These are phyloP conservation scores for Asterionellopsis glacialis DNA, from an alignment of 108 stramenopile genomes.

Conservation along the genomic window DNA sequence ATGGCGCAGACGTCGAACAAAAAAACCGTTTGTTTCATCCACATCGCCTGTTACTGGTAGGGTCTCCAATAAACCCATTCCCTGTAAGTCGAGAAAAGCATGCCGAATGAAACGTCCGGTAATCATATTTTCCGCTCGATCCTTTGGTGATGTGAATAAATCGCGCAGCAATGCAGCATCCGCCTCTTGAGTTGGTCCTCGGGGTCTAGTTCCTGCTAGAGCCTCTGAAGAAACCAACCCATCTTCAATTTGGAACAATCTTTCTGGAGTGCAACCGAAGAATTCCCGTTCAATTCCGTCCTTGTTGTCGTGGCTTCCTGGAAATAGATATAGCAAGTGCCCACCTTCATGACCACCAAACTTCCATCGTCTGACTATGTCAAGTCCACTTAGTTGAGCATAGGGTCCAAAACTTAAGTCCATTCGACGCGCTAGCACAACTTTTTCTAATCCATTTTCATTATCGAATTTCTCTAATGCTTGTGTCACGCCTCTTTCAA, in stretches of 20 bases:
- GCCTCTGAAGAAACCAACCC: constrained; percentile 62
- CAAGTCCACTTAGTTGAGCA: constrained; percentile 35
- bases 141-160: constrained; percentile 66
- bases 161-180: constrained; percentile 65
- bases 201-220: constrained; percentile 76
- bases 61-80: constrained; percentile 39
- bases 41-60: neutral
- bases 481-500: constrained; percentile 57
- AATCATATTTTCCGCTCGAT: constrained; percentile 71
- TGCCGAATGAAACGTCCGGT: constrained; percentile 64
- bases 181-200: constrained; percentile 61
- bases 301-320: constrained; percentile 23
- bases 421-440: constrained; percentile 65
- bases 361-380: constrained; percentile 66
- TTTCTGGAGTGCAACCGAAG: constrained; percentile 81
- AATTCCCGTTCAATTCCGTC: constrained; percentile 35
- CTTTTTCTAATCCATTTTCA: constrained; percentile 38
- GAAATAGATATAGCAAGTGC: constrained; percentile 65
- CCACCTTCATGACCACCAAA: constrained; percentile 65
- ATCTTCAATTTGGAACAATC: constrained; percentile 56
- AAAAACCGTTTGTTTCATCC: constrained; percentile 27
- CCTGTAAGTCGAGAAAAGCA: constrained; percentile 42
- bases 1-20: constrained; percentile 72
- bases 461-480: constrained; percentile 42
- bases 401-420: constrained; percentile 37